These are phyloP conservation scores for Didymella sp. DNA, from an alignment of 2,329 filamentous ascomycete species.

Conservation along the genomic window DNA sequence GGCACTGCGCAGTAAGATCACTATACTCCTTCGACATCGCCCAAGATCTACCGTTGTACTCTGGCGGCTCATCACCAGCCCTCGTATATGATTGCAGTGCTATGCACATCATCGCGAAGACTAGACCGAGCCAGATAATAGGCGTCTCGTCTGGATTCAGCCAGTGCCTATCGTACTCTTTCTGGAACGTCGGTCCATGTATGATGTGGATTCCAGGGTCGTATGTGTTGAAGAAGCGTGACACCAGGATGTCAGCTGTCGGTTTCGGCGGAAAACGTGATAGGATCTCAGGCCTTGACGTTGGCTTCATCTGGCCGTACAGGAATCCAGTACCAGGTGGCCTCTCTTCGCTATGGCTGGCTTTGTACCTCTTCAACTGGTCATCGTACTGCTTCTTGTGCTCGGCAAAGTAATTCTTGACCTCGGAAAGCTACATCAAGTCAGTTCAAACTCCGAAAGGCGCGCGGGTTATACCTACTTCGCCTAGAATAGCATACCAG, in stretches of 20 bases:
- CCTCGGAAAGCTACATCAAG: conserved; percentile 74
- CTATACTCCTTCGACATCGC: conserved; percentile 65
- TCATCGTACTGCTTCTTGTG: conserved; percentile 90
- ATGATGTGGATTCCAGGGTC: conserved; percentile 66
- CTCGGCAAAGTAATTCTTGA: conserved; percentile 84
- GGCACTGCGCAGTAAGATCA: conserved; percentile 76
- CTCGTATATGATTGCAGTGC: conserved; percentile 81
- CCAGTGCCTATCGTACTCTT: conserved; percentile 71
- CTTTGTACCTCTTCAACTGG: conserved; percentile 77
- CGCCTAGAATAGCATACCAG: conserved; percentile 61
- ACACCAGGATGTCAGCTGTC: conserved; percentile 82
- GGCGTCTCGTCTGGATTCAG: conserved; percentile 73
- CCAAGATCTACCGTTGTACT: conserved; percentile 72
- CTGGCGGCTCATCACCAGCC: conserved; percentile 78
- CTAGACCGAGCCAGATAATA: conserved; percentile 78
- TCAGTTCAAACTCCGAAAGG: conserved; percentile 14
- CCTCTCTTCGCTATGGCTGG: conserved; percentile 64
- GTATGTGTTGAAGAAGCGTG: conserved; percentile 87
- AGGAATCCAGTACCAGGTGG: conserved; percentile 76
- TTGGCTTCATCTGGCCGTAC: conserved; percentile 73
- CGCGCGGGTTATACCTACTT: conserved; percentile 44
- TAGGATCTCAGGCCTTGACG: conserved; percentile 78
- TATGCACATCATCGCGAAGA: conserved; percentile 78
- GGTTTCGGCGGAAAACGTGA: conserved; percentile 80
- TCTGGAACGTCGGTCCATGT: conserved; percentile 78